A percentile compares a stretch with the other conserved stretches of the same genome.
These are phyloP conservation scores for Boletus speciosus DNA, from an alignment of 768 basidiomycete genomes.

Conservation along the genomic window DNA sequence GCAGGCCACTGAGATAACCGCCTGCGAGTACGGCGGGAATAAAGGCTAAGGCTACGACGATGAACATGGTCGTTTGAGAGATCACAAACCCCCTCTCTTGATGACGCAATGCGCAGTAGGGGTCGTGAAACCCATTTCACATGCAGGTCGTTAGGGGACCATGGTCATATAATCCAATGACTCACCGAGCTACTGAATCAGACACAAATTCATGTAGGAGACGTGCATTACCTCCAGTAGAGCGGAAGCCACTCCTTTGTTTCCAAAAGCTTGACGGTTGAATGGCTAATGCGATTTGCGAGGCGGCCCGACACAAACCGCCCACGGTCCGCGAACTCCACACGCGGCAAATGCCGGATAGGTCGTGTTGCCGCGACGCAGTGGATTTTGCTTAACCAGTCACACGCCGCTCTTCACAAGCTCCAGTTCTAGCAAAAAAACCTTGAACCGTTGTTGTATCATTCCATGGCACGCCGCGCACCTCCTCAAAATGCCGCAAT, in stretches of 20 bases:
- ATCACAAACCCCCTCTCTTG: neutral
- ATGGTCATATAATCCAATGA: neutral
- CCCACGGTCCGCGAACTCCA: slow-evolving; percentile 1
- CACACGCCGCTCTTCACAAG: neutral
- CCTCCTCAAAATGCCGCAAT: slow-evolving; percentile 54
- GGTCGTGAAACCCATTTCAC: neutral
- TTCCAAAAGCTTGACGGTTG: neutral
- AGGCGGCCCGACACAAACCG: neutral
- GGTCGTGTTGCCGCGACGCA: neutral
- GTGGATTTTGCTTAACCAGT: neutral
- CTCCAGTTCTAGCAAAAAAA: too few species aligned
- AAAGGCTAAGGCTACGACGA: slow-evolving; percentile 20
- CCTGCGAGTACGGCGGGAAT: slow-evolving; percentile 30
- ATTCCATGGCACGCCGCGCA: slow-evolving; percentile 65
- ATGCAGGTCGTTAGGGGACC: neutral
- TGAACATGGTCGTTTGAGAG: slow-evolving; percentile 19
- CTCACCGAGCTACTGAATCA: neutral
- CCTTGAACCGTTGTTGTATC: neutral
- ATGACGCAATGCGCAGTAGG: slow-evolving; percentile 32
- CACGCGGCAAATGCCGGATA: slow-evolving; percentile 16
- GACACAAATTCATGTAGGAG: neutral
- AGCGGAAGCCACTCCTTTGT: too few species aligned
- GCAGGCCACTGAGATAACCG: slow-evolving; percentile 32
- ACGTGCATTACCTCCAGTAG: neutral
- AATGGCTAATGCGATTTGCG: neutral